These are phyloP conservation scores for Auricularia heimuer DNA, from an alignment of 768 basidiomycete species.

Conservation along the genomic window DNA sequence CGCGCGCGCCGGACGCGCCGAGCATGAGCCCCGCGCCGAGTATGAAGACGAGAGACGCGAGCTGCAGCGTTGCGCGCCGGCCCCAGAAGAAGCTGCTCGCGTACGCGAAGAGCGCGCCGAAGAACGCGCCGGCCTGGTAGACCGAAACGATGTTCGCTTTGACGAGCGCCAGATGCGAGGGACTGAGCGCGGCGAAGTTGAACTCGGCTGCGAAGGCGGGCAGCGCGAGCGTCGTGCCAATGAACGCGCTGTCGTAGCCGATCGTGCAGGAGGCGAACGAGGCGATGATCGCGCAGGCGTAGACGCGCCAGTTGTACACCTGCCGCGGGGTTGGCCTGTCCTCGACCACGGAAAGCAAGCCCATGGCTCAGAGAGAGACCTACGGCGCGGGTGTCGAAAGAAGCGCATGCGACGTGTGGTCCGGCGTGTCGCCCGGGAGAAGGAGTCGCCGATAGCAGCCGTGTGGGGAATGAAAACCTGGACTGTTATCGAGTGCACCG, in stretches of 20 bases:
- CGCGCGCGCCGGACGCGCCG: slow-evolving; percentile 26
- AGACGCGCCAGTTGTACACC: slow-evolving; percentile 34
- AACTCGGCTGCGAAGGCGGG: slow-evolving; percentile 37
- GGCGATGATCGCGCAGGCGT: slow-evolving; percentile 24
- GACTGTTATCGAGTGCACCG: too few species aligned
- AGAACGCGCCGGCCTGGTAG: slow-evolving; percentile 38
- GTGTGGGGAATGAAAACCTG: too few species aligned
- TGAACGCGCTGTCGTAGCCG: slow-evolving; percentile 37
- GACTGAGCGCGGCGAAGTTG: slow-evolving; percentile 24
- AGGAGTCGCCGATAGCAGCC: too few species aligned
- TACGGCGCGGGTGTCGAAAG: too few species aligned
- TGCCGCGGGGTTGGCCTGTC: slow-evolving; percentile 23
- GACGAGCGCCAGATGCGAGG: slow-evolving; percentile 22
- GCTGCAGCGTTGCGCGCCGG: slow-evolving; percentile 25
- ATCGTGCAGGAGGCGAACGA: slow-evolving; percentile 34
- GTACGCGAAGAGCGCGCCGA: slow-evolving; percentile 29
- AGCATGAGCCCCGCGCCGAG: slow-evolving; percentile 33
- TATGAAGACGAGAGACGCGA: slow-evolving; percentile 31
- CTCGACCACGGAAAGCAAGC: slow-evolving; percentile 6
- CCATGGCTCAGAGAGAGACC: too few species aligned
- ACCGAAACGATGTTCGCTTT: slow-evolving; percentile 37
- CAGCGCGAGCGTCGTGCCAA: slow-evolving; percentile 34
- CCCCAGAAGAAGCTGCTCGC: slow-evolving; percentile 31
- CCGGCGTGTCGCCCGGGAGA: too few species aligned
- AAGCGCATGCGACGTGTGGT: too few species aligned